Evolutionary conservation across 345 rosid species (phyloP).

Genomic region (Atalantia buxifolia): DNA sequence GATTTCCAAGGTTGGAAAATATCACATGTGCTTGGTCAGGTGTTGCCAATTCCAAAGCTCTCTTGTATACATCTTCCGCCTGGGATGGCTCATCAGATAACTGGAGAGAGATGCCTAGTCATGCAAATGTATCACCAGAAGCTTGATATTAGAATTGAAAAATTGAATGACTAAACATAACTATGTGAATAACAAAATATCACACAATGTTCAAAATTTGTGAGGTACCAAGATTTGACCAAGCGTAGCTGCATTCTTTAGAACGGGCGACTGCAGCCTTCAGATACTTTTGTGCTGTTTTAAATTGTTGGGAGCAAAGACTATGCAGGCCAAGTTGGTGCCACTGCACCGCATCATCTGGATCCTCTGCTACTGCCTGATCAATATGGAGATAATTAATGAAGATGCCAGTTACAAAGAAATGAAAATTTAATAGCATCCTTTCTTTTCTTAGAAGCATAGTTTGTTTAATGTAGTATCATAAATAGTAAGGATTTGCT

Average conservation of each 20-base stretch:
- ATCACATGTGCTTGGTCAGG: conserved; percentile 61
- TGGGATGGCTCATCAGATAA: conserved; percentile 61
- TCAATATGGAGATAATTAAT: conserved; percentile 16
- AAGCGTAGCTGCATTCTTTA: conserved; percentile 62
- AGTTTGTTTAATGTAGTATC: neutral
- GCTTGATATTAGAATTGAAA: neutral
- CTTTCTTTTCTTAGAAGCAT: neutral
- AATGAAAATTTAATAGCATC: neutral
- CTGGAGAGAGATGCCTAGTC: conserved; percentile 74
- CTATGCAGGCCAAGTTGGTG: conserved; percentile 93
- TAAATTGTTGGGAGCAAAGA: conserved; percentile 73
- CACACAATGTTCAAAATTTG: neutral
- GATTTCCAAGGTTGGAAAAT: conserved; percentile 90
- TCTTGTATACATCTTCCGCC: conserved; percentile 66
- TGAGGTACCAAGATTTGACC: conserved; percentile 83
- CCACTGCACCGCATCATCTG: conserved; percentile 85
- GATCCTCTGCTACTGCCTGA: conserved; percentile 79
- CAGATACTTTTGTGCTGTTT: conserved; percentile 80
- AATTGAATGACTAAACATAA: neutral
- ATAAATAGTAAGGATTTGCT: neutral
- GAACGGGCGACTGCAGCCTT: conserved; percentile 70
- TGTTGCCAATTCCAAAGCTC: conserved; percentile 58
- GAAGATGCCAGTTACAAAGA: neutral
- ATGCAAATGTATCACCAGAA: neutral
- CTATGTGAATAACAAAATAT: neutral